Evolutionary conservation across 495 filamentous ascomycete species (phyloP), one percentile per base, ranked within the genome.

Genomic region (Hyaloscypha variabilis): DNA sequence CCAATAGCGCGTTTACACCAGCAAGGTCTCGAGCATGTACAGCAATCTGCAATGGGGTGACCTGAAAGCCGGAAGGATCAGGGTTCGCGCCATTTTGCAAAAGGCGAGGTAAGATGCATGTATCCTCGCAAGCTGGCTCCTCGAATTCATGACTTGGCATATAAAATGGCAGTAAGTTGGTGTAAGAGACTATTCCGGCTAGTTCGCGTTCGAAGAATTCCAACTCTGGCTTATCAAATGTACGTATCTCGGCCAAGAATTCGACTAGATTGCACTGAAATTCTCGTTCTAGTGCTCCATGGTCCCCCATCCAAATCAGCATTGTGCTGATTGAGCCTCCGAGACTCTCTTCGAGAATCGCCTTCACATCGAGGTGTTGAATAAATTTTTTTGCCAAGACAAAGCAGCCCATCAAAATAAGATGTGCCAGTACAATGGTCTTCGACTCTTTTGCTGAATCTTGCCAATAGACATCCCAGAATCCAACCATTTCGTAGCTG

Each of bases 201-300:
- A 24, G 26, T 57, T 57, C 54, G 21, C 54, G 54, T 57, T 57
- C 10, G 28, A 57, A 57, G 54, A 57, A 57, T 8, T 57, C 28
- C 54, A 57, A 57, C 23, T 11, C n/a, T 8, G 26, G 6, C 54
- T 19, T 19, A 24, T 57, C 54, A 57, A 57, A 23, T 8, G 3
- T 28, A 24, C 54, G 54, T 8, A 57, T 57, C 54, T 57, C 54
- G 54, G 54, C 54, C 28, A 57, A 57, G 54, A 57, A 57, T 19
- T 57, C 54, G 19, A 57, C 54, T 3, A 57, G 54, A 31, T 57
- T 57, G 23, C 54, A 57, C 54, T 8, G 10, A 57, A 57, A 57
- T 24, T 57, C 23, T 8, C 28, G 10, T 11, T 21, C 21, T 6
- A 6, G 6, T 57, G 54, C 6, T n/a, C n/a, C n/a, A n/a, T n/a